Evolutionary conservation across 73 alveolate genomes (phyloP), one percentile per base, ranked within the genome.

Genomic region (Effrenium voratum): DNA sequence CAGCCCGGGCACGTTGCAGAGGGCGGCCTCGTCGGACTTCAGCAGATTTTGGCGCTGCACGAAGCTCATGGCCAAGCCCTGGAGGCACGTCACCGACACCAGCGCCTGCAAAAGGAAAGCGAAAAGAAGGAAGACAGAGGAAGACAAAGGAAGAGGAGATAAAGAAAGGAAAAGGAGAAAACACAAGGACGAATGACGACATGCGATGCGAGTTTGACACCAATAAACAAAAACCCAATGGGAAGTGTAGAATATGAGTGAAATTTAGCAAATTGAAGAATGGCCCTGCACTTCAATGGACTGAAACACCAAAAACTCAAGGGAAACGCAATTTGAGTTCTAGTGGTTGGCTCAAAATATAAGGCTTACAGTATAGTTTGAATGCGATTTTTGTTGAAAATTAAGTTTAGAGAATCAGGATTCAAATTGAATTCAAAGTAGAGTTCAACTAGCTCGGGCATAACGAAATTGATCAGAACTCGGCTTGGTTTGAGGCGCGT

Each of bases 81-180:
- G 94, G 82, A 59, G 28, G 55, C 80, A 85, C 12, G 94, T 85
- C 15, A 85, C 77, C 13, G 94, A 57, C 47, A 85, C 94, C 94
- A 85, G 43, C 30, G 63, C 94, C 94, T 85, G 82, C 24, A 26
- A 30, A 13, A 5, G 60, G 50, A 44, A 79, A 43, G 34, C 10
- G 66, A 10, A 52, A 10, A 52, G 28, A 10, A 52, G 10, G 66
- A 10, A 10, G 28, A 52, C 66, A 52, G 66, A 52, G 28, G 10
- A 19, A 24, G 43, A 66, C n/a, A 66, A 66, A 52, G 10, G 10
- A 19, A 13, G 10, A 13, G 66, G 66, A 13, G 10, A 13, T 13
- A 22, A 38, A 73, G 50, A 73, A 6, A 34, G 4, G 52, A 73
- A 5, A 15, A 36, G 4, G 5, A 38, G n/a, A 73, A 5, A 73